Base-by-base conservation (phyloP, 2,329 filamentous ascomycete species). In the Didymella segeticola region DNA sequence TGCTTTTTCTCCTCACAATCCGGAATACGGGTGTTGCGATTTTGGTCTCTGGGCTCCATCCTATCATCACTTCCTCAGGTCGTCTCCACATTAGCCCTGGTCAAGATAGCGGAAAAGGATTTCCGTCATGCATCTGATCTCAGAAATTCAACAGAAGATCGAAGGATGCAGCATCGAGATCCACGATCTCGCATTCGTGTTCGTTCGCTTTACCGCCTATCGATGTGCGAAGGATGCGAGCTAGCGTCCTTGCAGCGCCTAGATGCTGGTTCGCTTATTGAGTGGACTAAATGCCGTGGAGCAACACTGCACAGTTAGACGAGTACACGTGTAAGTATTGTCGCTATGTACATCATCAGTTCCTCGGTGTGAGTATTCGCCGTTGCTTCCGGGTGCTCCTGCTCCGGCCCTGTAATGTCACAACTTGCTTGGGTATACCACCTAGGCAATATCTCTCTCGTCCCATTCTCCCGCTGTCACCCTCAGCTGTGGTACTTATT, bases 81-180 rank as follows among this genome's bases (percentile, higher is more conserved):
- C 19, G 11, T 11, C 8, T 12, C 20, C 15, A 25, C 20, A 10
- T 5, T 34, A n/a, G 2, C 7, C 19, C n/a, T 23, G 8, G 6
- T 37, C 19, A 37, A 23, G 34, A 37, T 12, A n/a, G 34, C 23
- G 34, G 34, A 11, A 12, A 23, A 12, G 5, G 19, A 8, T 9
- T 14, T n/a, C 5, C 4, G 34, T 14, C 19, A 5, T 10, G 19
- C 14, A 11, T 14, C 37, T 37, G 23, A 12, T 47, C n/a, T 4
- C 11, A 14, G 20, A 27, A 1, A 3, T 3, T 14, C 20, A 33
- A 38, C 9, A 15, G 43, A 27, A 31, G 43, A 39, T 27, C 38
- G 43, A 38, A 41, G 20, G 39, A 29, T 48, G 26, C 20, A 36
- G 38, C 11, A 43, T 48, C 27, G 22, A 33, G 43, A 47, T 47